These are phyloP conservation scores for Fraxinus cuspidata DNA, from an alignment of 257 asterid genomes.

Conservation along the genomic window DNA sequence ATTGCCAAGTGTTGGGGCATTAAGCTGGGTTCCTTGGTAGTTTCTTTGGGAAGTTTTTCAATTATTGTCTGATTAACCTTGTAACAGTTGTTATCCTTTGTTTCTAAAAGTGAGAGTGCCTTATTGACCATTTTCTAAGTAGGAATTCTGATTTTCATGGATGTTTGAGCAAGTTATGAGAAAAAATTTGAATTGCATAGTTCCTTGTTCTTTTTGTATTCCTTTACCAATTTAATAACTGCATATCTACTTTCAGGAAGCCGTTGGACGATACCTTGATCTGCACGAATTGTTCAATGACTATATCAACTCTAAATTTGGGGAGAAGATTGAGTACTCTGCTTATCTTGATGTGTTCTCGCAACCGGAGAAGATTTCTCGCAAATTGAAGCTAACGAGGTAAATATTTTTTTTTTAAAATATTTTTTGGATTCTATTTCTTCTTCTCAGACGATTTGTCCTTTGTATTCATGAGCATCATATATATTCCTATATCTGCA, in stretches of 20 bases:
- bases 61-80: not conserved
- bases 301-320: constrained; percentile 85
- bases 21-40: not conserved
- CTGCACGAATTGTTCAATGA: constrained; percentile 84
- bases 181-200: not conserved
- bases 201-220: not conserved
- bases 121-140: not conserved
- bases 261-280: constrained; percentile 89
- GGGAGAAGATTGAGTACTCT: constrained; percentile 77
- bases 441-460: constrained; percentile 1
- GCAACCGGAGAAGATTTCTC: constrained; percentile 56
- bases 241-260: constrained; percentile 61
- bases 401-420: constrained; percentile 22
- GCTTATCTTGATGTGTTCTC: constrained; percentile 79
- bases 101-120: constrained; percentile 8
- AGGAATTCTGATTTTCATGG: not conserved
- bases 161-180: not conserved
- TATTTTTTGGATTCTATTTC: not conserved
- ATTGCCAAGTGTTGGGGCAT: not conserved
- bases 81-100: not conserved
- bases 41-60: not conserved
- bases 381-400: constrained; percentile 78
- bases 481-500: not conserved
- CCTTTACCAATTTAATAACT: not conserved
- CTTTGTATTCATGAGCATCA: constrained; percentile 9